Conservation (phyloP, 2,329 filamentous ascomycete species). For the Phialemoniopsis sp. region DNA sequence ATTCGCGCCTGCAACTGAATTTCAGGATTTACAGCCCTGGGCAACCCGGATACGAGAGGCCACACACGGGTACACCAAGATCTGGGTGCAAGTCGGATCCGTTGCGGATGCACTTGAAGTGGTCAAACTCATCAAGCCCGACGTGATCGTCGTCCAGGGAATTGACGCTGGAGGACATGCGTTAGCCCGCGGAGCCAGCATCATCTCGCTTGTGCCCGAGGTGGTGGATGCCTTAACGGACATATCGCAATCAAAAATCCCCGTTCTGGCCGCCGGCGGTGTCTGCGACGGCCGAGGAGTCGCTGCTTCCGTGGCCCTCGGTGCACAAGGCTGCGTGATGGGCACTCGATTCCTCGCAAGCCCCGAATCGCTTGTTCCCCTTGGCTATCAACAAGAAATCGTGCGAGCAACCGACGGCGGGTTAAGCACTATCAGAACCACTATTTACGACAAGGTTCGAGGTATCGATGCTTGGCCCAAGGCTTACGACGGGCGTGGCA, state of each 20-base stretch:
- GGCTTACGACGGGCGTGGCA: conserved; percentile 30
- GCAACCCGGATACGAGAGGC: conserved; percentile 26
- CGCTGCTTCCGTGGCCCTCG: conserved; percentile 46
- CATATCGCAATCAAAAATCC: conserved; percentile 25
- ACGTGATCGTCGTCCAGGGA: conserved; percentile 60
- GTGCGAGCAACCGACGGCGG: conserved; percentile 33
- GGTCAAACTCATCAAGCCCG: conserved; percentile 37
- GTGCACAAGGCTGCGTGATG: too few relatives aligned
- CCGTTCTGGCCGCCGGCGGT: conserved; percentile 54
- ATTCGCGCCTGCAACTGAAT: conserved; percentile 54
- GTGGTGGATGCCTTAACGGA: conserved; percentile 41
- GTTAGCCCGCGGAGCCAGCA: conserved; percentile 43
- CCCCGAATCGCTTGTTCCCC: conserved; percentile 29
- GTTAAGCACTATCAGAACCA: conserved; percentile 31
- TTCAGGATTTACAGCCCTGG: too few relatives aligned
- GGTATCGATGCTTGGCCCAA: conserved; percentile 38
- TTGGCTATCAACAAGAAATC: conserved; percentile 36
- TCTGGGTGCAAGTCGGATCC: conserved; percentile 54
- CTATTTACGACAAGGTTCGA: conserved; percentile 37
- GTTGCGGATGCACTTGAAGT: conserved; percentile 49
- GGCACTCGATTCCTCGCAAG: conserved; percentile 61
- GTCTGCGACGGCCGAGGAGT: conserved; percentile 52
- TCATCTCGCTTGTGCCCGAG: conserved; percentile 55
- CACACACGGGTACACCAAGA: conserved; percentile 29
- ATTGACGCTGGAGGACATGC: conserved; percentile 62